Evolutionary conservation across 441 rosid genomes (phyloP).

Genomic region (Erodium texanum): DNA sequence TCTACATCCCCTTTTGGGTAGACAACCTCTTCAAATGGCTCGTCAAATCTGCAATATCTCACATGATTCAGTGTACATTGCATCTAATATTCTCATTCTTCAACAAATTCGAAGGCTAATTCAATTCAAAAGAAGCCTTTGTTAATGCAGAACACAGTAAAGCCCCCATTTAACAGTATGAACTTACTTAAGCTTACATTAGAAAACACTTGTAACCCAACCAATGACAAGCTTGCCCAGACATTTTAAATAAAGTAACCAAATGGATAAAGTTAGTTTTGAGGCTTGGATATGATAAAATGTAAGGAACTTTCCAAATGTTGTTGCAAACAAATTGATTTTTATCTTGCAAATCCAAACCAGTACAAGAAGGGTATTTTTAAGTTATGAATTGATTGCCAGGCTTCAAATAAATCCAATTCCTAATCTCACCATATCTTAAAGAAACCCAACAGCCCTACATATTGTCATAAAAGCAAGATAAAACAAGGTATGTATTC

Average conservation of each 20-base stretch:
- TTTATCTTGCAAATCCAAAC: background rate
- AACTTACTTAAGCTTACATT: background rate
- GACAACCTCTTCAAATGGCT: conserved; percentile 71
- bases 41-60: conserved; percentile 61
- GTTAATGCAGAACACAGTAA: background rate
- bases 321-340: background rate
- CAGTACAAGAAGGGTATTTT: background rate
- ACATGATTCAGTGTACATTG: conserved; percentile 17
- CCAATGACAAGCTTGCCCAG: conserved; percentile 2
- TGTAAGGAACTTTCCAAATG: background rate
- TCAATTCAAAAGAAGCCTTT: background rate
- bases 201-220: background rate
- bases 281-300: background rate
- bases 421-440: background rate
- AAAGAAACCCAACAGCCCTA: background rate
- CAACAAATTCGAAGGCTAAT: background rate
- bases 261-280: background rate
- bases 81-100: background rate
- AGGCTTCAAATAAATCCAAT: background rate
- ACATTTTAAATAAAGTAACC: background rate
- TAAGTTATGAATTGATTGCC: background rate
- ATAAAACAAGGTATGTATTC: background rate
- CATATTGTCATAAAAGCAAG: background rate
- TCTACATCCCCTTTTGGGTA: conserved; percentile 83
- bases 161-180: conserved; percentile 3